A percentile compares a stretch with the other conserved stretches of the same genome.
These are phyloP conservation scores for Kuraishia piskuri DNA, from an alignment of 805 yeast species.

Conservation along the genomic window DNA sequence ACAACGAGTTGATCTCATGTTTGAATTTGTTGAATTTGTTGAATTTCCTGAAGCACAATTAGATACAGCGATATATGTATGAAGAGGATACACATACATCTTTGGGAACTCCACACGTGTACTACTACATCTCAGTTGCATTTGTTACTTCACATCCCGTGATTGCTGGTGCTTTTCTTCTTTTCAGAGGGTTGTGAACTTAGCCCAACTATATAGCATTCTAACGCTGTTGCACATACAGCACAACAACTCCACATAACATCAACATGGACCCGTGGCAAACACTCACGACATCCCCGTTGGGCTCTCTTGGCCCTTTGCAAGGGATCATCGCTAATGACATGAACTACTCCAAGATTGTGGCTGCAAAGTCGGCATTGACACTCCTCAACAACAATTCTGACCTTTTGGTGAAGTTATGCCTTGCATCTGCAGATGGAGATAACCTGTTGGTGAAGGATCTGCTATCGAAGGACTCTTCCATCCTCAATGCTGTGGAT, in stretches of 20 bases:
- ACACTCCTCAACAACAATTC: conserved; percentile 17
- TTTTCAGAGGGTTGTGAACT: too few relatives aligned
- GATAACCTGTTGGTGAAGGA: conserved; percentile 21
- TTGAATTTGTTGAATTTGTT: too few relatives aligned
- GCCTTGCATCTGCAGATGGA: conserved; percentile 30
- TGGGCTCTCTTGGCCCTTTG: conserved; percentile 5
- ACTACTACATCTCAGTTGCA: too few relatives aligned
- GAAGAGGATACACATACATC: too few relatives aligned
- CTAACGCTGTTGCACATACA: background rate
- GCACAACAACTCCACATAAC: background rate
- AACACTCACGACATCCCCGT: conserved; percentile 12
- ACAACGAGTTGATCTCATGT: too few relatives aligned
- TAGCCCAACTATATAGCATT: background rate
- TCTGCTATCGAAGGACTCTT: conserved; percentile 13
- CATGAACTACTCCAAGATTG: conserved; percentile 19
- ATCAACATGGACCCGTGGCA: conserved; percentile 23
- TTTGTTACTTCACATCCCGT: too few relatives aligned
- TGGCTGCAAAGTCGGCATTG: conserved; percentile 28
- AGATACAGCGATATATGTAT: too few relatives aligned
- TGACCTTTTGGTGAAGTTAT: conserved; percentile 23
- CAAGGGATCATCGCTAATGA: conserved; percentile 13
- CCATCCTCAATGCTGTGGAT: conserved; percentile 20
- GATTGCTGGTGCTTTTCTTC: too few relatives aligned
- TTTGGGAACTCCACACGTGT: too few relatives aligned
- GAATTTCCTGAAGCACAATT: too few relatives aligned